Evolutionary conservation across 805 yeast genomes (phyloP).

Genomic region (Jamesozyma lodderae): DNA sequence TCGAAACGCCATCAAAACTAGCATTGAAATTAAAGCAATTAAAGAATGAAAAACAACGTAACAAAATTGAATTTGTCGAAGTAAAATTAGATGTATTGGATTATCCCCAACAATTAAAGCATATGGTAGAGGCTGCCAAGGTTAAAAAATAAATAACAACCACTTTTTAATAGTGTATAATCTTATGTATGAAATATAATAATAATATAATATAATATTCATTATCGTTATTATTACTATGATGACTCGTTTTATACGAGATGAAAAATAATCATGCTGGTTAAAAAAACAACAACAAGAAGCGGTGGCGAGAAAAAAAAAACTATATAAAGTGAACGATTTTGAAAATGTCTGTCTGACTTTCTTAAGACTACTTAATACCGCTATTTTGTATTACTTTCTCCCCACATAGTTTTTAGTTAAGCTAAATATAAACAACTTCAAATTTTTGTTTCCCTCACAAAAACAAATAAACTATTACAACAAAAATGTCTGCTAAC

Average conservation of each 20-base stretch:
- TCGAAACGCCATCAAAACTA: conserved; percentile 35
- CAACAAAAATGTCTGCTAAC: conserved; percentile 54
- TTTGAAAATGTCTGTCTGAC: too few relatives aligned
- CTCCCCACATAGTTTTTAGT: not conserved
- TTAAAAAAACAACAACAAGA: too few relatives aligned
- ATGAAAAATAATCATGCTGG: too few relatives aligned
- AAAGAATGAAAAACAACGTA: conserved; percentile 27
- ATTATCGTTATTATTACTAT: not conserved
- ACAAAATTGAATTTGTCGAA: conserved; percentile 46
- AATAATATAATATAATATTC: too few relatives aligned
- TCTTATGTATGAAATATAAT: too few relatives aligned
- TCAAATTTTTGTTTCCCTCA: not conserved
- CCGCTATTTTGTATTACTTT: too few relatives aligned
- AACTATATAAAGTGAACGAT: too few relatives aligned
- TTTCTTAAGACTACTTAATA: too few relatives aligned
- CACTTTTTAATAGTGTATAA: too few relatives aligned
- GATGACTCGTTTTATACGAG: not conserved
- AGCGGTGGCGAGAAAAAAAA: not conserved
- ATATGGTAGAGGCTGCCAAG: conserved; percentile 30
- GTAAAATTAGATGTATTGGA: conserved; percentile 51
- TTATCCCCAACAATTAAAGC: conserved; percentile 52
- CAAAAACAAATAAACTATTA: not conserved
- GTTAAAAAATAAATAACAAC: conserved; percentile 3
- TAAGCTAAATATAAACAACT: not conserved
- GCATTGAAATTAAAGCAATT: conserved; percentile 30